Conservation (phyloP, 208 protist species). For the Wallacemonas rigidus region DNA sequence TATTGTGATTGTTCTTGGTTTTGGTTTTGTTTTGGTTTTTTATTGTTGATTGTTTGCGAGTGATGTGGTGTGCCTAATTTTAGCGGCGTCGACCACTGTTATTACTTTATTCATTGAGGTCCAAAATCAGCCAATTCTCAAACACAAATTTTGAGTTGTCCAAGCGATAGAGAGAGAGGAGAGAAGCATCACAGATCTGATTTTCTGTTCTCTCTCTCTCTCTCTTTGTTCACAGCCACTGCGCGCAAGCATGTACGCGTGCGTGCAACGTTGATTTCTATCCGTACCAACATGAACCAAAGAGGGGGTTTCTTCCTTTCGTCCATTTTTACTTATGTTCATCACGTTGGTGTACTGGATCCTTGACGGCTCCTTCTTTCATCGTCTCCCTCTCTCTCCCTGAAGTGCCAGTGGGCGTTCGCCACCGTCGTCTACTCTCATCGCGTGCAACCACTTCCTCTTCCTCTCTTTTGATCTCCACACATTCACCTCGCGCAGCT, state of each 20-base stretch:
- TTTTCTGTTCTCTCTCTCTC: neutral
- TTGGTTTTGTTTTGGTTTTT: neutral
- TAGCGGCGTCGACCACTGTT: slow-evolving; percentile 6
- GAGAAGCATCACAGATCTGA: neutral
- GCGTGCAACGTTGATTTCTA: neutral
- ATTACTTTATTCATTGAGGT: slow-evolving; percentile 15
- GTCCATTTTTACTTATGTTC: slow-evolving; percentile 16
- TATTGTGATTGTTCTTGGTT: neutral
- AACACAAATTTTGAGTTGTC: slow-evolving; percentile 6
- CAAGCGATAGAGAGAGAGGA: neutral
- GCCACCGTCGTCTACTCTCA: too few species aligned
- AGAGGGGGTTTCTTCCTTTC: slow-evolving; percentile 3
- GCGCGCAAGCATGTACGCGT: neutral
- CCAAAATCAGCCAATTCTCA: neutral
- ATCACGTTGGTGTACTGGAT: neutral
- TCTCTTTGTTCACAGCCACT: neutral
- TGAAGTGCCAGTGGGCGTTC: neutral
- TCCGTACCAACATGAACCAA: neutral
- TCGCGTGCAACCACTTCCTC: neutral
- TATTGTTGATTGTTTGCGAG: neutral
- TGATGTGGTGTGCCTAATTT: neutral
- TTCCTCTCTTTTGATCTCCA: slow-evolving; percentile 6
- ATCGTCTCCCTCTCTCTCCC: neutral
- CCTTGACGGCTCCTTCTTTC: neutral
- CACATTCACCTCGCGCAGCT: too few species aligned